A percentile compares a stretch with the other conserved stretches of the same genome.
phyloP scores from a whole-genome alignment of 192 early-diverging fungal species.

The Coemansia sp. region DNA sequence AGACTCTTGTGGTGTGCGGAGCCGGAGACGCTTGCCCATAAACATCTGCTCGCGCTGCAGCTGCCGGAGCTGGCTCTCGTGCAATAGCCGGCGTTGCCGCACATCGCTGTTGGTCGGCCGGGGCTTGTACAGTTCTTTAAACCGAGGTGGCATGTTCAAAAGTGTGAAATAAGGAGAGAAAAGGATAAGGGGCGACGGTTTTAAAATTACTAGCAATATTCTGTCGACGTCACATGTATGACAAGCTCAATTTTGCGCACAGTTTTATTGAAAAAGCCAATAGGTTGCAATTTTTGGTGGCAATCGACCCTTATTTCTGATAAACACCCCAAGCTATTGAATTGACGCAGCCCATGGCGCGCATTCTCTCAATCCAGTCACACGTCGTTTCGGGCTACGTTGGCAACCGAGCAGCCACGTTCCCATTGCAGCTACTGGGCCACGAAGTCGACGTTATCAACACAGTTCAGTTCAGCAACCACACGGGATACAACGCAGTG shows the following conservation, averaged over 20 bases:
- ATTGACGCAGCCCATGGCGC: slow-evolving; percentile 4
- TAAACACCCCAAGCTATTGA: too few species aligned
- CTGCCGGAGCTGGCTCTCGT: slow-evolving; percentile 62
- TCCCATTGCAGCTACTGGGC: slow-evolving; percentile 86
- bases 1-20: slow-evolving; percentile 38
- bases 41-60: slow-evolving; percentile 68
- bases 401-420: slow-evolving; percentile 88
- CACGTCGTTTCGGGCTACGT: slow-evolving; percentile 71
- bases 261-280: too few species aligned
- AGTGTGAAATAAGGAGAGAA: neutral
- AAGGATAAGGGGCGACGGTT: neutral
- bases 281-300: too few species aligned
- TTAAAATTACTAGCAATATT: too few species aligned
- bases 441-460: slow-evolving; percentile 92
- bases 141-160: slow-evolving; percentile 27
- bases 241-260: too few species aligned
- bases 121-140: slow-evolving; percentile 46
- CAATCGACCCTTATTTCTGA: too few species aligned
- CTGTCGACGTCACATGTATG: too few species aligned
- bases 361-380: slow-evolving; percentile 57
- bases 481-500: slow-evolving; percentile 80
- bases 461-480: slow-evolving; percentile 94
- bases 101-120: slow-evolving; percentile 51
- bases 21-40: slow-evolving; percentile 65
- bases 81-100: slow-evolving; percentile 56